Evolutionary conservation across 1,284 basidiomycete genomes (phyloP).

Genomic region (Leccinum laetum): DNA sequence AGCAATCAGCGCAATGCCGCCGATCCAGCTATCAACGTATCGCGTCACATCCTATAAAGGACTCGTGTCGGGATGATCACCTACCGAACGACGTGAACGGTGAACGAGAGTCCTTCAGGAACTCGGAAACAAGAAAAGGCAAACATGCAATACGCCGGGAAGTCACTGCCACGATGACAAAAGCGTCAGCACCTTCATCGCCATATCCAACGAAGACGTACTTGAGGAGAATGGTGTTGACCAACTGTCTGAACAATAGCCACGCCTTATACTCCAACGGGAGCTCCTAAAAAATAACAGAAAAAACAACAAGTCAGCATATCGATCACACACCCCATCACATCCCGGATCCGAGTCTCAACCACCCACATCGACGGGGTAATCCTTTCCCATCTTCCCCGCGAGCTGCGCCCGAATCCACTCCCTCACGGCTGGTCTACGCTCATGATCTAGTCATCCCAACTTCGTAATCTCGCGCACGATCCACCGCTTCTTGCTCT

Average conservation of each 20-base stretch:
- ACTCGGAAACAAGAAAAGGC: slow-evolving; percentile 90
- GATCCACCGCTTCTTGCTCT: slow-evolving; percentile 94
- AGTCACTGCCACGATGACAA: slow-evolving; percentile 62
- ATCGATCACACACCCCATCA: neutral
- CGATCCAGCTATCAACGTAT: slow-evolving; percentile 67
- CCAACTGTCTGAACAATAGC: slow-evolving; percentile 90
- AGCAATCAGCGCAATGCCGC: slow-evolving; percentile 81
- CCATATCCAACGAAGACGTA: slow-evolving; percentile 38
- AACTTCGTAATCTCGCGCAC: slow-evolving; percentile 76
- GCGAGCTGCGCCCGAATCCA: slow-evolving; percentile 90
- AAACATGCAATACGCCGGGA: slow-evolving; percentile 94
- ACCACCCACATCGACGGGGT: slow-evolving; percentile 80
- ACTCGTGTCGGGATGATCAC: slow-evolving; percentile 7
- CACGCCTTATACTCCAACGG: slow-evolving; percentile 67
- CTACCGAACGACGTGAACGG: slow-evolving; percentile 78
- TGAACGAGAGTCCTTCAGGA: slow-evolving; percentile 72
- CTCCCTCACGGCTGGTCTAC: slow-evolving; percentile 59
- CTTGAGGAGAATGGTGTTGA: slow-evolving; percentile 93
- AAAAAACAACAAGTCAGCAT: neutral
- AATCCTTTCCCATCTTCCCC: slow-evolving; percentile 94
- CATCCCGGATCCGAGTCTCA: neutral
- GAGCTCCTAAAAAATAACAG: slow-evolving; percentile 49
- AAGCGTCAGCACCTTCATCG: neutral
- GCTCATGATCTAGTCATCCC: slow-evolving; percentile 86
- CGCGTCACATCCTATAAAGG: neutral